These are phyloP conservation scores for Tephrocybe sp. DNA, from an alignment of 768 basidiomycete genomes.

Conservation along the genomic window DNA sequence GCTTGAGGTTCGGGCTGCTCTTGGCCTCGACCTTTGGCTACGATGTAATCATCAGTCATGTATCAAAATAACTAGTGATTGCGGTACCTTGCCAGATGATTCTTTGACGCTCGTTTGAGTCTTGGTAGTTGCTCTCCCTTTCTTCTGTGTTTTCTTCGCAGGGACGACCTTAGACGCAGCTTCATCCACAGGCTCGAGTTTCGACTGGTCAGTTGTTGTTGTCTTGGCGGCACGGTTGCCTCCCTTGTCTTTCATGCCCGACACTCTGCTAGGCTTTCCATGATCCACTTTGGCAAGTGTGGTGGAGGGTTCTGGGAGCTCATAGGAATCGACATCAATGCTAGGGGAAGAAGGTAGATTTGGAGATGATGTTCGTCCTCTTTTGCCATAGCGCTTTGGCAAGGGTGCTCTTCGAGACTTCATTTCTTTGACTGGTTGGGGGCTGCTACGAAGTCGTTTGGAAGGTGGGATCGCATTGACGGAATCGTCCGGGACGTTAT, in stretches of 20 bases:
- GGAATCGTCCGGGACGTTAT: not conserved
- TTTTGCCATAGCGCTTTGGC: conserved; percentile 30
- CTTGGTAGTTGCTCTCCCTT: not conserved
- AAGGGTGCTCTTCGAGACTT: conserved; percentile 8
- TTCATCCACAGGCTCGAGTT: not conserved
- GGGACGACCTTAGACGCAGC: not conserved
- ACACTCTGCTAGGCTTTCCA: conserved; percentile 16
- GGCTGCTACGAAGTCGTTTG: conserved; percentile 6
- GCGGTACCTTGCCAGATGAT: not conserved
- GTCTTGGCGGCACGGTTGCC: not conserved
- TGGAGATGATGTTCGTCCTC: conserved; percentile 30
- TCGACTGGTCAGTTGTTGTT: not conserved
- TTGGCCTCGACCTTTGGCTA: not conserved
- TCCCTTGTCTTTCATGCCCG: conserved; percentile 14
- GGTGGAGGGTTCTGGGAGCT: conserved; percentile 22
- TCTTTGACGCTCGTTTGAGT: not conserved
- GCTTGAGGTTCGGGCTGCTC: not conserved
- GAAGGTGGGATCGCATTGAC: conserved; percentile 1
- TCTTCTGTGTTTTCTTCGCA: not conserved
- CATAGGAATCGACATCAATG: conserved; percentile 26
- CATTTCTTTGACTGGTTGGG: not conserved
- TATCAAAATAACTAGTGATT: not conserved
- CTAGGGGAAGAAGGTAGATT: conserved; percentile 1
- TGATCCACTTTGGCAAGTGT: not conserved
- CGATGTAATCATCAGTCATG: not conserved